Conservation (phyloP, 208 protist species). For the Trypanosoma melophagium region DNA sequence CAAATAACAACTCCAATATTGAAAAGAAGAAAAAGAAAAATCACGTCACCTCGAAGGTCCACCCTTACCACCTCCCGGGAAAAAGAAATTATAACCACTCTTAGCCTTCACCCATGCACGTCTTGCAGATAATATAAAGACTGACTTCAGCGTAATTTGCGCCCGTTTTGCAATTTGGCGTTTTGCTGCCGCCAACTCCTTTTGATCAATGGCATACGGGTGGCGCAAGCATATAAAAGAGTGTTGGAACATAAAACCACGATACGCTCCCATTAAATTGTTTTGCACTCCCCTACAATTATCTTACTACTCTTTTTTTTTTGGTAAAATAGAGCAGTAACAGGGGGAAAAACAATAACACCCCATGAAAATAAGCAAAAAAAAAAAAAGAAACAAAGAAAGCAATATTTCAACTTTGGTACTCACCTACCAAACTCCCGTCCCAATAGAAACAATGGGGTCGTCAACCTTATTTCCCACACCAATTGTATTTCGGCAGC, state of each 20-base stretch:
- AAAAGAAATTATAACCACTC: conserved; percentile 24
- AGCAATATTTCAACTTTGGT: too few relatives aligned
- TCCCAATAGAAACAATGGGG: too few relatives aligned
- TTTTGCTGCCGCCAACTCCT: conserved; percentile 17
- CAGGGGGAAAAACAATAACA: too few relatives aligned
- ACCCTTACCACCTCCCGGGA: conserved; percentile 22
- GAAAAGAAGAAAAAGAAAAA: background rate
- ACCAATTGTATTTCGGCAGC: too few relatives aligned
- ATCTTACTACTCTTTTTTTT: too few relatives aligned
- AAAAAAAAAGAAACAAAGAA: too few relatives aligned
- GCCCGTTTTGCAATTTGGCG: background rate
- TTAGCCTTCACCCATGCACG: conserved; percentile 22
- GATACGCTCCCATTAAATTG: too few relatives aligned
- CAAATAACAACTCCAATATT: background rate
- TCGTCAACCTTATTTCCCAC: too few relatives aligned
- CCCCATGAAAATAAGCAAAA: too few relatives aligned
- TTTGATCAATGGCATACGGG: conserved; percentile 56
- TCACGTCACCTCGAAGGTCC: conserved; percentile 12
- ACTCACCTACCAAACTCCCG: too few relatives aligned
- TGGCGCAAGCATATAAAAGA: conserved; percentile 23
- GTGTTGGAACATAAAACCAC: conserved; percentile 32
- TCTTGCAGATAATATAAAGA: background rate
- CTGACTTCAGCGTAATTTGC: conserved; percentile 8
- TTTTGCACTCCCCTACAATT: too few relatives aligned
- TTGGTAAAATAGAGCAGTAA: too few relatives aligned